phyloP scores from a whole-genome alignment of 129 eudicot species.

The Lonicera japonica region DNA sequence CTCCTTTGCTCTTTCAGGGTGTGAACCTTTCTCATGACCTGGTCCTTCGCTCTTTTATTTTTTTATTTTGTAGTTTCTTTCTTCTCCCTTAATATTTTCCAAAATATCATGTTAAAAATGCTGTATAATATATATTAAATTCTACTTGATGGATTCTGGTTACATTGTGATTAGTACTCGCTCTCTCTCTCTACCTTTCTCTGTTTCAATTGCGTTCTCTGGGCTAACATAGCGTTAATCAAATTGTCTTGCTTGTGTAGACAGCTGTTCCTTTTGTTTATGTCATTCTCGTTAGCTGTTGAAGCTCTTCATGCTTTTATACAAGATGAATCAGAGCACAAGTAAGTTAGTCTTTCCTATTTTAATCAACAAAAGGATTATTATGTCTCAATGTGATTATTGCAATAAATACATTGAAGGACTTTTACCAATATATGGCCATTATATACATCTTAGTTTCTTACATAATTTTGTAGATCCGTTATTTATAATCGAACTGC shows the following conservation, averaged over 20 bases:
- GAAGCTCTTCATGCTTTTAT: slow-evolving; percentile 98
- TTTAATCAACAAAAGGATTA: not conserved
- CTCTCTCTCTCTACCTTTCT: slow-evolving; percentile 9
- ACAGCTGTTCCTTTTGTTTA: slow-evolving; percentile 96
- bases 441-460: not conserved
- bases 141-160: not conserved
- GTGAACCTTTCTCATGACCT: not conserved
- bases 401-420: not conserved
- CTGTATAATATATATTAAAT: no score
- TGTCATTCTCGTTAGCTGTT: slow-evolving; percentile 95
- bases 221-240: slow-evolving; percentile 32
- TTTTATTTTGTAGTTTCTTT: no score
- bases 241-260: slow-evolving; percentile 64
- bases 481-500: not conserved
- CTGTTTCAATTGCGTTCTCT: slow-evolving; percentile 13
- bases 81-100: not conserved
- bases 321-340: slow-evolving; percentile 99
- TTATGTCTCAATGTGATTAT: not conserved
- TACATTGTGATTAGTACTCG: not conserved
- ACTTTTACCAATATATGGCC: not conserved
- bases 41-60: not conserved
- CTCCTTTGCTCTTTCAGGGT: not conserved
- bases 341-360: slow-evolving; percentile 46
- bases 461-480: not conserved
- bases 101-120: not conserved